Conservation (phyloP, 2,329 filamentous ascomycete species). For the Epichloe uncinata region DNA sequence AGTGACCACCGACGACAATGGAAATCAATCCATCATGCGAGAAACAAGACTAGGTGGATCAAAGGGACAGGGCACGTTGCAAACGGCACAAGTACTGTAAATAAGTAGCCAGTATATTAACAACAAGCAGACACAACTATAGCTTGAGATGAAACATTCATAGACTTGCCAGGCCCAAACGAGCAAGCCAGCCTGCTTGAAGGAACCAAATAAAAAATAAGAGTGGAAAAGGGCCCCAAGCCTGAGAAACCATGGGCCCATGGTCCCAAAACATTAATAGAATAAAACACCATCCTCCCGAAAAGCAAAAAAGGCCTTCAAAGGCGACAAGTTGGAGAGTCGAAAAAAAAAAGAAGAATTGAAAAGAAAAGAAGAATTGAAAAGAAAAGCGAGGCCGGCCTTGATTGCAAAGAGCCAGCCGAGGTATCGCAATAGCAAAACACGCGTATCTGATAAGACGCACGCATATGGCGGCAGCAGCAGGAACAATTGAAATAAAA, state of each 20-base stretch:
- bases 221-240: not conserved
- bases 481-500: not conserved
- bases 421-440: slow-evolving; percentile 9
- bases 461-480: not conserved
- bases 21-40: too few relatives aligned
- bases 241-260: not conserved
- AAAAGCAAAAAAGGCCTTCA: not conserved
- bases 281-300: not conserved
- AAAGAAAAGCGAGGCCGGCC: slow-evolving; percentile 1
- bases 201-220: not conserved
- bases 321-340: not conserved
- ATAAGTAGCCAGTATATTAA: not conserved
- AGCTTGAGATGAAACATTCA: not conserved
- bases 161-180: not conserved
- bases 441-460: not conserved
- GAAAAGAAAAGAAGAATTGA: not conserved
- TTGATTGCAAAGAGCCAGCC: slow-evolving; percentile 7
- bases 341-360: not conserved
- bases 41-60: too few relatives aligned
- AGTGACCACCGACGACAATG: too few relatives aligned
- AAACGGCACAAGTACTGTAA: not conserved
- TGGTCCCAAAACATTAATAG: not conserved
- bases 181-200: not conserved
- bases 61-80: not conserved
- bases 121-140: not conserved